Base-by-base conservation (phyloP, 164 flowering plant genomes). In the Taxillus chinensis region DNA sequence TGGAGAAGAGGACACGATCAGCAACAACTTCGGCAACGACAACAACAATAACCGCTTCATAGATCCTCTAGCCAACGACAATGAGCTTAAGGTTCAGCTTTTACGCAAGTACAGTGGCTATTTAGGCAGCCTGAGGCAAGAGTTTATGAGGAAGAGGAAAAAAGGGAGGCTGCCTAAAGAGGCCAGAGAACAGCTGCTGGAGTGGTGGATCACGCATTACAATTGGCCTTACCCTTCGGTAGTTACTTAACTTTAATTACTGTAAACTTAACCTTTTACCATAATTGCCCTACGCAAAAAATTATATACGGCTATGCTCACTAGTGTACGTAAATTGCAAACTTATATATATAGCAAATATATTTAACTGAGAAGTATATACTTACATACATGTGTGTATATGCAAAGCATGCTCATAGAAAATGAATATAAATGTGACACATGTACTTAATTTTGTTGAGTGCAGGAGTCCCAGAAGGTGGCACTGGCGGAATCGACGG, bases 151-250 rank as follows among this genome's bases (percentile, higher is more conserved):
- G 87, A 90, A 88, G 76, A 82, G 82, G 64, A 90, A 88, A 83
- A 90, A 90, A 71, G 97, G 96, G 12, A 90, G 88, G 64, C 74
- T 88, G 61, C 97, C 97, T 0, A 88, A 83, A 69, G 96, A 90
- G 73, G 96, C 97, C 2, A 71, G 96, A 60, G 86, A 88, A 62
- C 91, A 90, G 60, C 61, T 90, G 66, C 79, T 90, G 9, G 93
- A 85, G n/a, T 90, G 97, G 97, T 90, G 97, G 97, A 80, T 79
- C 72, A 68, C 84, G 61, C 96, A 90, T 66, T 82, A 88, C 86
- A 90, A 86, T 74, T 90, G 97, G 97, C 96, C 97, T n/a, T 90
- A 88, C 57, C 97, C 97, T 8, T 88, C 97, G 77, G 97, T 90
- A 85, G 5, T 41, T 62, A 43, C 39, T 39, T 43, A 9, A 43